phyloP scores from a whole-genome alignment of 352 stramenopile genomes.

The Pythium guiyangense region DNA sequence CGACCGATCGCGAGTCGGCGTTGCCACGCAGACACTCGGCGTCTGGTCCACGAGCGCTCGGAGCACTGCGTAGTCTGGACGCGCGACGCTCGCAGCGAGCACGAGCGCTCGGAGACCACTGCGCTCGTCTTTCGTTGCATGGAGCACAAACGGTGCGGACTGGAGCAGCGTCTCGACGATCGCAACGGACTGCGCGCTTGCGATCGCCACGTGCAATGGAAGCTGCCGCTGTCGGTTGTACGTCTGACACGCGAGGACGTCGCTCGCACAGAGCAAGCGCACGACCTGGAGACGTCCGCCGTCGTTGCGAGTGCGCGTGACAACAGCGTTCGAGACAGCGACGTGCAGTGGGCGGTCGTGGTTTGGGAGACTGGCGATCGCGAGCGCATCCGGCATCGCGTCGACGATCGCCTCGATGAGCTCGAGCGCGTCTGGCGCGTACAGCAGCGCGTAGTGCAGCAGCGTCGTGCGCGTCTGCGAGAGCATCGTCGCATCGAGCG shows the following conservation, averaged over 20 bases:
- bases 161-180: constrained; percentile 26
- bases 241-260: constrained; percentile 27
- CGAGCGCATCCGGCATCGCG: constrained; percentile 23
- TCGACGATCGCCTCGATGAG: constrained; percentile 31
- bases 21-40: constrained; percentile 14
- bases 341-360: constrained; percentile 48
- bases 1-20: neutral
- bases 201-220: constrained; percentile 45
- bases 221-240: constrained; percentile 40
- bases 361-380: constrained; percentile 17
- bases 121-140: constrained; percentile 25
- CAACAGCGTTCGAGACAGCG: constrained; percentile 18
- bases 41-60: constrained; percentile 31
- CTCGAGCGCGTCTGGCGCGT: constrained; percentile 22
- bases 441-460: constrained; percentile 53
- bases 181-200: constrained; percentile 19
- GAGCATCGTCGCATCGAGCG: constrained; percentile 25
- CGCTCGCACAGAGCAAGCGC: constrained; percentile 20
- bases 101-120: constrained; percentile 36
- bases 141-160: constrained; percentile 25
- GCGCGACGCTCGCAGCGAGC: constrained; percentile 28
- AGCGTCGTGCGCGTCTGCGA: constrained; percentile 34
- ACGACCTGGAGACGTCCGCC: constrained; percentile 1
- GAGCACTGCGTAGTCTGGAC: constrained; percentile 28
- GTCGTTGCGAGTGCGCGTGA: neutral